Conservation (phyloP, 108 stramenopile species). For the Fragilaria crotonensis region DNA sequence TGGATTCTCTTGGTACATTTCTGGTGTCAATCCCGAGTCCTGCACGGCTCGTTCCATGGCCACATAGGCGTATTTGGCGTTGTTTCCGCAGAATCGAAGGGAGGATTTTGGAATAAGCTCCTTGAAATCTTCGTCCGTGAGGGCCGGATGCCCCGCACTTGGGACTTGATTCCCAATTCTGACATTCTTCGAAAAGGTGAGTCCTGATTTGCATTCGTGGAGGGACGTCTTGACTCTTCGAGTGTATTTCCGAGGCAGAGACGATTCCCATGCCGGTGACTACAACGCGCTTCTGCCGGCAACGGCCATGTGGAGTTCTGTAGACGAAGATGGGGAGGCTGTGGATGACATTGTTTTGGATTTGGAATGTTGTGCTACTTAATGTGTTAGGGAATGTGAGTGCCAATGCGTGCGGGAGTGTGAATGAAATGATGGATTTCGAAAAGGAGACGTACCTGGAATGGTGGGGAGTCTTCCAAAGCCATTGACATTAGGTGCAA, state of each 20-base stretch:
- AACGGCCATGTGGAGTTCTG: conserved; percentile 29
- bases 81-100: conserved; percentile 79
- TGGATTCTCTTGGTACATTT: conserved; percentile 81
- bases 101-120: conserved; percentile 80
- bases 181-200: conserved; percentile 63
- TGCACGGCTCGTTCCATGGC: conserved; percentile 81
- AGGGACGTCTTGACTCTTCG: conserved; percentile 81
- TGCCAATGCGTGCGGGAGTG: no score
- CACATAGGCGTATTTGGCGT: conserved; percentile 87
- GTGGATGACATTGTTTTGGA: no score
- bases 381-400: no score
- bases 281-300: conserved; percentile 58
- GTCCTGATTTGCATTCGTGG: conserved; percentile 51
- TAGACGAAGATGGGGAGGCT: no score
- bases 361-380: no score
- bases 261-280: conserved; percentile 91
- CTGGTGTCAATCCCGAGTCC: conserved; percentile 69
- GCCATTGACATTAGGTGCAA: no score
- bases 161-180: conserved; percentile 86
- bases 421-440: no score
- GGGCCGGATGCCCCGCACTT: conserved; percentile 59
- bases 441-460: no score
- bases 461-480: no score
- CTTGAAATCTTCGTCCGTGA: conserved; percentile 74
- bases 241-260: conserved; percentile 88